A percentile compares a stretch with the other conserved stretches of the same genome.
phyloP scores from a whole-genome alignment of 208 protist species.

The Vickermania ingenoplastis region DNA sequence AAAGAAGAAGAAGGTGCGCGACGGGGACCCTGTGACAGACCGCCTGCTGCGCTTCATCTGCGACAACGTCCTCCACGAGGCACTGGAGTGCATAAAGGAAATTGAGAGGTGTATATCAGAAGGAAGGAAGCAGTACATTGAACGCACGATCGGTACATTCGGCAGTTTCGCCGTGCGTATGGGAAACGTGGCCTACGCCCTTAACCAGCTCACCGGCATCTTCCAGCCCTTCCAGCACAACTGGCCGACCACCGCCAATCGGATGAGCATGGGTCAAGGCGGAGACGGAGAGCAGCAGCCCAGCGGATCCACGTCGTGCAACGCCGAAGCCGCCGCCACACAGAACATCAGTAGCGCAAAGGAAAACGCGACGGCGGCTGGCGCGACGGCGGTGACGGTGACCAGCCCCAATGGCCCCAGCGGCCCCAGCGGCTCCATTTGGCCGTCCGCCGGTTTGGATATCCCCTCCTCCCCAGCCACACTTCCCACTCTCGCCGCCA shows the following conservation, averaged over 20 bases:
- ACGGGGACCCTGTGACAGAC: slow-evolving; percentile 22
- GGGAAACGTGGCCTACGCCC: background rate
- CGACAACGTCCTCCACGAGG: slow-evolving; percentile 9
- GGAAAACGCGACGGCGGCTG: background rate
- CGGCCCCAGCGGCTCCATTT: background rate
- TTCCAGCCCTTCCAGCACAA: background rate
- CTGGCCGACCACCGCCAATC: background rate
- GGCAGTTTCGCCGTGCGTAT: background rate
- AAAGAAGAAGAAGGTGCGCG: slow-evolving; percentile 9
- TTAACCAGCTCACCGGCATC: background rate
- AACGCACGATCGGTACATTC: background rate
- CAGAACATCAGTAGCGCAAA: background rate
- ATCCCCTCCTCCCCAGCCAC: no score
- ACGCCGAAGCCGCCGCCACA: background rate
- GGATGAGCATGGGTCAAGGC: no score
- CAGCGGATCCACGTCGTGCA: background rate
- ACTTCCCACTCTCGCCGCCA: no score
- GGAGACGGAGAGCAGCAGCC: no score
- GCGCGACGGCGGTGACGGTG: background rate
- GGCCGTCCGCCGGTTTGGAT: background rate
- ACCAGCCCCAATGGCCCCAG: background rate
- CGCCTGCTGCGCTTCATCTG: slow-evolving; percentile 17
- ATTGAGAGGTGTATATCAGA: background rate
- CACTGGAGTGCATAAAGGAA: background rate
- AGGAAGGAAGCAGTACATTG: slow-evolving; percentile 1